Evolutionary conservation across 768 basidiomycete species (phyloP).

Genomic region (Termitomyces bulborhizus): DNA sequence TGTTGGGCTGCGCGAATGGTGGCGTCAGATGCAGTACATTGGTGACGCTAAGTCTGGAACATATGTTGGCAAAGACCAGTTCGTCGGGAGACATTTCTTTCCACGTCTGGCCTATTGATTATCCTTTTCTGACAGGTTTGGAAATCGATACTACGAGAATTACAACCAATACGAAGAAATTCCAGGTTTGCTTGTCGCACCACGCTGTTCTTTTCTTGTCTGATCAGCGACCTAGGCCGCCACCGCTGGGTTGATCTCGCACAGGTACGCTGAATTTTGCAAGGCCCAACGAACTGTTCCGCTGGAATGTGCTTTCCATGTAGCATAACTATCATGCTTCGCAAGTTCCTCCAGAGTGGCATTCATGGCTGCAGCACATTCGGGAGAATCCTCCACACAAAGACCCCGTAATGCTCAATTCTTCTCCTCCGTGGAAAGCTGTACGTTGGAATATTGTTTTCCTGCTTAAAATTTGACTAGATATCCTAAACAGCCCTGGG

Average conservation of each 20-base stretch:
- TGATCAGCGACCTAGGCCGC: slow-evolving; percentile 50
- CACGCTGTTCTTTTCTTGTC: neutral
- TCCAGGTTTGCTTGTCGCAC: slow-evolving; percentile 52
- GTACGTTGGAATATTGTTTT: slow-evolving; percentile 37
- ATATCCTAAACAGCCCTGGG: slow-evolving; percentile 52
- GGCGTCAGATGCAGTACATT: slow-evolving; percentile 88
- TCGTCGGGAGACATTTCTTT: slow-evolving; percentile 25
- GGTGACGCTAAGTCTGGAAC: slow-evolving; percentile 88
- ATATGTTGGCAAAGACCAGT: slow-evolving; percentile 79
- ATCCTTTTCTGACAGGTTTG: slow-evolving; percentile 53
- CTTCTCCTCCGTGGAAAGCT: slow-evolving; percentile 75
- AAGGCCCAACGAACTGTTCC: neutral
- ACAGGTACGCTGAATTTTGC: slow-evolving; percentile 46
- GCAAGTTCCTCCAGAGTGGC: slow-evolving; percentile 96
- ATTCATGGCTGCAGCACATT: slow-evolving; percentile 91
- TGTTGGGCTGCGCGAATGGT: slow-evolving; percentile 82
- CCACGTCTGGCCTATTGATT: neutral
- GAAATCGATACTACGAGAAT: slow-evolving; percentile 94
- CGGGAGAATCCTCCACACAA: slow-evolving; percentile 74
- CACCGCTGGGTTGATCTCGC: slow-evolving; percentile 96
- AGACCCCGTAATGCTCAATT: slow-evolving; percentile 64
- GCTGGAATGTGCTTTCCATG: neutral
- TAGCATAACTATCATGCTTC: slow-evolving; percentile 87
- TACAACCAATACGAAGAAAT: slow-evolving; percentile 80
- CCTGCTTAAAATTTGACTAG: neutral